A percentile compares a stretch with the other conserved stretches of the same genome.
These are phyloP conservation scores for Nemania bipapillata DNA, from an alignment of 2,329 filamentous ascomycete genomes.

Conservation along the genomic window DNA sequence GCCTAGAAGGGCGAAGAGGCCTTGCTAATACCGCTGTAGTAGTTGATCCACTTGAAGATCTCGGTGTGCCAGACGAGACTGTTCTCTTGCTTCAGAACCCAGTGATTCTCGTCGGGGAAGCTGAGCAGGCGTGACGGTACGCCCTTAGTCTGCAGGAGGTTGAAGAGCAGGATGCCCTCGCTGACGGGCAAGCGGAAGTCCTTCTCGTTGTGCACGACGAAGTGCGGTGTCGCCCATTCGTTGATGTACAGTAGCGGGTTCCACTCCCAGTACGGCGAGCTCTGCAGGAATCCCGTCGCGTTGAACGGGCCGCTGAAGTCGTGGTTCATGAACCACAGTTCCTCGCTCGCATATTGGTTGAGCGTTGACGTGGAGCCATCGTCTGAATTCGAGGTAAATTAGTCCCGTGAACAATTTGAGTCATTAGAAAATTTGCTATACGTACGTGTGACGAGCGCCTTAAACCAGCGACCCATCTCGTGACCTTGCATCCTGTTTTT, in stretches of 20 bases:
- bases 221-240: slow-evolving; percentile 74
- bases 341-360: slow-evolving; percentile 52
- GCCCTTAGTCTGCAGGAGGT: slow-evolving; percentile 71
- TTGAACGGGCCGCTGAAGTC: slow-evolving; percentile 62
- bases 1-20: slow-evolving; percentile 46
- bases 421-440: not conserved
- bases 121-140: slow-evolving; percentile 73
- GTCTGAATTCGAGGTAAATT: slow-evolving; percentile 48
- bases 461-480: slow-evolving; percentile 65
- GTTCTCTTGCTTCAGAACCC: slow-evolving; percentile 76
- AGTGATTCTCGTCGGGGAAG: slow-evolving; percentile 79
- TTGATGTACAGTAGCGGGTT: slow-evolving; percentile 60
- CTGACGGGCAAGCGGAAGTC: slow-evolving; percentile 75
- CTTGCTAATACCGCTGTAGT: slow-evolving; percentile 55
- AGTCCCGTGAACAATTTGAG: no score
- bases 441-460: slow-evolving; percentile 61
- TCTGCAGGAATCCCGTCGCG: slow-evolving; percentile 54
- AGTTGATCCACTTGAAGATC: slow-evolving; percentile 75
- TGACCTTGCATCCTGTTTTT: slow-evolving; percentile 64
- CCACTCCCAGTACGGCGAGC: slow-evolving; percentile 59
- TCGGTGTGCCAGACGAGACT: slow-evolving; percentile 74
- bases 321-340: slow-evolving; percentile 54
- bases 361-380: slow-evolving; percentile 57
- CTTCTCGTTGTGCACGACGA: slow-evolving; percentile 75
- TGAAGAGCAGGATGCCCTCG: slow-evolving; percentile 75